These are phyloP conservation scores for Liquidambar formosana DNA, from an alignment of 164 flowering plant genomes.

Conservation along the genomic window DNA sequence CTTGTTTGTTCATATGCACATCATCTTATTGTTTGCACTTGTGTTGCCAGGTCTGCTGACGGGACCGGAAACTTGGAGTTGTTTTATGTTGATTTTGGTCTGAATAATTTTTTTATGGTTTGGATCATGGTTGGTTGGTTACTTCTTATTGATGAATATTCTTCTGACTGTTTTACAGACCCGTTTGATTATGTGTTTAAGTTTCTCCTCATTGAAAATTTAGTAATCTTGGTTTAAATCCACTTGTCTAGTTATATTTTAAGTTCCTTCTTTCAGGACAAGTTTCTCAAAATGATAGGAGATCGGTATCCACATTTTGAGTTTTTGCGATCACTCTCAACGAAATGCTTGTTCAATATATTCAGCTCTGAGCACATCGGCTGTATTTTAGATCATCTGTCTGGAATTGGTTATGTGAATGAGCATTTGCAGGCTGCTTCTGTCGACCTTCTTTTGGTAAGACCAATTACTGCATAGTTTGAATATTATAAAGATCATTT, in stretches of 20 bases:
- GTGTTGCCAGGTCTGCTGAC: too few relatives aligned
- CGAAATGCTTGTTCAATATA: conserved; percentile 63
- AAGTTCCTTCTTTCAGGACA: conserved; percentile 41
- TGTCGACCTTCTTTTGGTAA: conserved; percentile 70
- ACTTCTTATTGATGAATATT: not conserved
- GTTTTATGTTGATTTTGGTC: not conserved
- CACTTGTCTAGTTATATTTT: not conserved
- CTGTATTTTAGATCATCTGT: conserved; percentile 50
- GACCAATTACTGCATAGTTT: conserved; percentile 7
- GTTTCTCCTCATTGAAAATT: not conserved
- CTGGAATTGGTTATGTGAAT: conserved; percentile 26
- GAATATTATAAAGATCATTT: not conserved
- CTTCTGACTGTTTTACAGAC: not conserved
- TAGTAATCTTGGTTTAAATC: not conserved
- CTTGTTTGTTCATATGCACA: too few relatives aligned
- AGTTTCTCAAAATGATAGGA: conserved; percentile 50
- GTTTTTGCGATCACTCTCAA: conserved; percentile 58
- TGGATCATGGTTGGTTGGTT: not conserved
- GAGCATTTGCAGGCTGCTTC: conserved; percentile 38
- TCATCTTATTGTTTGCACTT: not conserved
- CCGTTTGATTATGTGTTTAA: not conserved
- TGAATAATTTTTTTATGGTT: not conserved
- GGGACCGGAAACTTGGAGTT: not conserved
- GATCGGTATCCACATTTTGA: conserved; percentile 57
- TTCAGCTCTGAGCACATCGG: conserved; percentile 68